phyloP scores from a whole-genome alignment of 805 yeast genomes.

The Maudiozyma bulderi region DNA sequence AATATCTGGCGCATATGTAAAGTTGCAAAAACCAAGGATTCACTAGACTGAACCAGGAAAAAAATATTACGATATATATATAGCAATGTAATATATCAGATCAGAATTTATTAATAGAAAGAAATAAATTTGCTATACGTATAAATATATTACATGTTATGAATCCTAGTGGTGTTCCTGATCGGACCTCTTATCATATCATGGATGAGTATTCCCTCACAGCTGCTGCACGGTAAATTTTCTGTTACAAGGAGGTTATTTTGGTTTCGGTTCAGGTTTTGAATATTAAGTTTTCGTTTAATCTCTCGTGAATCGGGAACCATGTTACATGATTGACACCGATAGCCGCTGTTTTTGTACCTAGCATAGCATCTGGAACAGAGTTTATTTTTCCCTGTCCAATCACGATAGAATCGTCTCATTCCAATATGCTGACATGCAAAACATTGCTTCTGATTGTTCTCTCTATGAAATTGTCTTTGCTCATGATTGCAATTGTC shows the following conservation, averaged over 20 bases:
- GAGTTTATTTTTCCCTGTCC: slow-evolving; percentile 18
- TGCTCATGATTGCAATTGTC: slow-evolving; percentile 14
- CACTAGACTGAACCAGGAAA: too few relatives aligned
- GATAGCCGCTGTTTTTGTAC: slow-evolving; percentile 18
- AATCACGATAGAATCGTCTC: slow-evolving; percentile 18
- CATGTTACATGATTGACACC: slow-evolving; percentile 18
- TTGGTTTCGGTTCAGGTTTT: not conserved
- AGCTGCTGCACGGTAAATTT: slow-evolving; percentile 12
- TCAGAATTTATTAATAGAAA: too few relatives aligned
- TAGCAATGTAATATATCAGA: too few relatives aligned
- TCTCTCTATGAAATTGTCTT: slow-evolving; percentile 10
- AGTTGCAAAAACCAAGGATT: too few relatives aligned
- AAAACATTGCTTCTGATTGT: slow-evolving; percentile 15
- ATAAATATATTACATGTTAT: not conserved
- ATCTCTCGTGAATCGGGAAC: slow-evolving; percentile 14
- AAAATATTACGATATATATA: too few relatives aligned
- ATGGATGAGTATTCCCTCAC: slow-evolving; percentile 10
- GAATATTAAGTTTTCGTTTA: slow-evolving; percentile 1
- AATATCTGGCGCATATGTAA: too few relatives aligned
- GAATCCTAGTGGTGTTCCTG: not conserved
- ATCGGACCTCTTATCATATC: slow-evolving; percentile 14
- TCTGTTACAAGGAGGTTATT: not conserved
- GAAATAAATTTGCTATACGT: not conserved
- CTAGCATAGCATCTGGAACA: slow-evolving; percentile 23
- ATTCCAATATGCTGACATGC: slow-evolving; percentile 20